Conservation (phyloP, 1,284 basidiomycete species). For the Ganoderma sinense region DNA sequence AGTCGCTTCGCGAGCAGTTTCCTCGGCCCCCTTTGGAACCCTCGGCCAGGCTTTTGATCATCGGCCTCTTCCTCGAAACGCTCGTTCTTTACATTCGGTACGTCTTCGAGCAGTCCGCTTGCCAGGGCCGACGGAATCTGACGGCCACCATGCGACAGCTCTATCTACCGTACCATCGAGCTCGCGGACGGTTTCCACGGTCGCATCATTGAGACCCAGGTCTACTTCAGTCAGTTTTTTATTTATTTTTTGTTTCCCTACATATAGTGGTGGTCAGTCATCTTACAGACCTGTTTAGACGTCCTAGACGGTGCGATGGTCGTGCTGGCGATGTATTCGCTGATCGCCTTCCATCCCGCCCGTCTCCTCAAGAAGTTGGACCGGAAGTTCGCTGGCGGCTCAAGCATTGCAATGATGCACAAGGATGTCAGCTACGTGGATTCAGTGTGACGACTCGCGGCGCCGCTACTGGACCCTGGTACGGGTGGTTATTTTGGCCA, state of each 20-base stretch:
- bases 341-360: slow-evolving; percentile 64
- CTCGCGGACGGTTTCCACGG: slow-evolving; percentile 60
- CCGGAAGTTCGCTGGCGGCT: neutral
- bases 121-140: too few relatives aligned
- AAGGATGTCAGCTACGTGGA: neutral
- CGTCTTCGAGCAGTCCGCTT: neutral
- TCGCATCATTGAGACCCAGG: slow-evolving; percentile 55
- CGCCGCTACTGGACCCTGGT: neutral
- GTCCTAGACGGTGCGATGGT: slow-evolving; percentile 68
- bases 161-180: slow-evolving; percentile 57
- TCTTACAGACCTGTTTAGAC: slow-evolving; percentile 40
- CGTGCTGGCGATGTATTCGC: slow-evolving; percentile 56
- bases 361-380: slow-evolving; percentile 43
- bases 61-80: slow-evolving; percentile 41
- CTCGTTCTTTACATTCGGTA: slow-evolving; percentile 47
- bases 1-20: slow-evolving; percentile 14
- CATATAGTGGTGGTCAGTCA: neutral
- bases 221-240: slow-evolving; percentile 57
- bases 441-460: neutral
- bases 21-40: slow-evolving; percentile 6
- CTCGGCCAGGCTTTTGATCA: slow-evolving; percentile 41
- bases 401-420: neutral
- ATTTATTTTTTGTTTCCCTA: too few relatives aligned
- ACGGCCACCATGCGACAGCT: slow-evolving; percentile 34
- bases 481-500: too few relatives aligned